phyloP scores from a whole-genome alignment of 2,329 filamentous ascomycete species.

The Sphaerulina musiva region DNA sequence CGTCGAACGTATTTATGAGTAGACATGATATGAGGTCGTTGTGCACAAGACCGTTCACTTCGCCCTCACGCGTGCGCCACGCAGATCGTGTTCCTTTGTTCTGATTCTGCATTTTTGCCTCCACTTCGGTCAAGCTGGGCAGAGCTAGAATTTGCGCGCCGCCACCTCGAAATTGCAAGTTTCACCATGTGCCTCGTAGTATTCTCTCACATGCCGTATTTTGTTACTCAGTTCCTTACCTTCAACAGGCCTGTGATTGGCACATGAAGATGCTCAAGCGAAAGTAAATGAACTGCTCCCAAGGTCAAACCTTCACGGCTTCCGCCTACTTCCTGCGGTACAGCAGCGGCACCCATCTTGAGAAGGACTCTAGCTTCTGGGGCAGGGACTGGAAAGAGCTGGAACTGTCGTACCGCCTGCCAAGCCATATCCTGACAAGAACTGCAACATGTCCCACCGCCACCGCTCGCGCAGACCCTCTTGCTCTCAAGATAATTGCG shows the following conservation, averaged over 20 bases:
- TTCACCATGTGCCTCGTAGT: too few relatives aligned
- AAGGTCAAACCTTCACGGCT: background rate
- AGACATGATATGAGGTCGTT: constrained; percentile 20
- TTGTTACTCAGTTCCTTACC: background rate
- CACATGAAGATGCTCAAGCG: background rate
- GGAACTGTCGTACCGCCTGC: background rate
- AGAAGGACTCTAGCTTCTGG: too few relatives aligned
- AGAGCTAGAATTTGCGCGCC: background rate
- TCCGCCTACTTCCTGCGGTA: background rate
- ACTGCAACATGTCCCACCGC: constrained; percentile 23
- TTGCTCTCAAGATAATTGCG: constrained; percentile 50
- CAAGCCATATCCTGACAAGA: background rate
- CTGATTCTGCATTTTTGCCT: background rate
- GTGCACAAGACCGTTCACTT: constrained; percentile 12
- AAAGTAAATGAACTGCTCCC: background rate
- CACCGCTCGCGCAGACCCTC: constrained; percentile 15
- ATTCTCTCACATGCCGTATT: too few relatives aligned
- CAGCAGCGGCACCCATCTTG: too few relatives aligned
- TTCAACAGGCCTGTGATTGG: background rate
- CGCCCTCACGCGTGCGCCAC: background rate
- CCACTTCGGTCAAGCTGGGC: background rate
- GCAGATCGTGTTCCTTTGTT: background rate
- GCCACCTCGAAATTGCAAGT: background rate
- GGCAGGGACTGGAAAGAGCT: background rate
- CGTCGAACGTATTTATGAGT: constrained; percentile 23